phyloP scores from a whole-genome alignment of 306 rosid genomes.

The Quercus alba region DNA sequence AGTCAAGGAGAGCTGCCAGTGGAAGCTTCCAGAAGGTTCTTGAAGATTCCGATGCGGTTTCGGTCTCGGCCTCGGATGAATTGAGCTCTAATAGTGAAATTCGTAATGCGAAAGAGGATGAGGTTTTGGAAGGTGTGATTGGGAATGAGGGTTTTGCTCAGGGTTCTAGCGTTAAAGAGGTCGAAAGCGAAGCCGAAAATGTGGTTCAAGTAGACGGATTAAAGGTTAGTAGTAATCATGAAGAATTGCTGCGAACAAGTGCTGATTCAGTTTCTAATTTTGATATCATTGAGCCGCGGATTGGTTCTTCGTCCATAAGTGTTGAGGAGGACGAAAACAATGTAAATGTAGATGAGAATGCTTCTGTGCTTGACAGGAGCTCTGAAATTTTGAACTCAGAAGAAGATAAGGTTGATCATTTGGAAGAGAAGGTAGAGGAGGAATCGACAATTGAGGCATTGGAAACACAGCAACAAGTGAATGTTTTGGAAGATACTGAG shows the following conservation, averaged over 20 bases:
- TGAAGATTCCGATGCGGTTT: not conserved
- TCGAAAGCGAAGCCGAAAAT: constrained; percentile 27
- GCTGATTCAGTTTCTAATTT: not conserved
- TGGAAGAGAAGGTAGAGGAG: constrained; percentile 17
- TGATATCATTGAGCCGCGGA: constrained; percentile 4
- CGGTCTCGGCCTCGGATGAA: constrained; percentile 3
- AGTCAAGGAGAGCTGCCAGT: constrained; percentile 55
- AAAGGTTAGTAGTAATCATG: constrained; percentile 17
- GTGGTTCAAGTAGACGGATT: constrained; percentile 23
- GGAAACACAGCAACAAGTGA: constrained; percentile 29
- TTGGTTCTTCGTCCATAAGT: not conserved
- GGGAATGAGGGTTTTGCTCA: constrained; percentile 27
- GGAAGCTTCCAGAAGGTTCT: constrained; percentile 30
- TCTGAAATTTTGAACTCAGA: constrained; percentile 16
- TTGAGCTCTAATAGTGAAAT: constrained; percentile 21
- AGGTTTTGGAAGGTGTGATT: constrained; percentile 17
- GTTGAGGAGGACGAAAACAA: not conserved
- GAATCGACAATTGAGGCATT: constrained; percentile 9
- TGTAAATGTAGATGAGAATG: constrained; percentile 20
- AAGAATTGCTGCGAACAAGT: constrained; percentile 15
- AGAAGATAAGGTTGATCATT: constrained; percentile 21
- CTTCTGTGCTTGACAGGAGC: constrained; percentile 12
- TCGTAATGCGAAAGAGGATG: constrained; percentile 8
- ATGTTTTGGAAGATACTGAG: constrained; percentile 24
- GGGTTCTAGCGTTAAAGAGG: constrained; percentile 6